Evolutionary conservation across 2,329 filamentous ascomycete genomes (phyloP).

Genomic region (Pyricularia grisea): DNA sequence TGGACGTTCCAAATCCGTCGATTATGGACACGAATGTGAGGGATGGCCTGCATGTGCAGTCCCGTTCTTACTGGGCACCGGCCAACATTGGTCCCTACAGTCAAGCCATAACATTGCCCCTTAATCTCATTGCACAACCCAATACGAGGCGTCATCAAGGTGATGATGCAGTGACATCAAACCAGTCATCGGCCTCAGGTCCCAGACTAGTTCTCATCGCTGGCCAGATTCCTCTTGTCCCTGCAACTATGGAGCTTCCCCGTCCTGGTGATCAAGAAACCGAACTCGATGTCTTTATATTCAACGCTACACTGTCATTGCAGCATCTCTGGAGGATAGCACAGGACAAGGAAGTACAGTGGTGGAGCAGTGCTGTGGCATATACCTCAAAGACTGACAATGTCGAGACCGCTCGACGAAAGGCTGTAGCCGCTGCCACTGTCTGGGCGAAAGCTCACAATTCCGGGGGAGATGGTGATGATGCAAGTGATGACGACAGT

Average conservation of each 20-base stretch:
- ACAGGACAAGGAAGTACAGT: constrained; percentile 57
- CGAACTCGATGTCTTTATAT: constrained; percentile 19
- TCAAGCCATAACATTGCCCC: constrained; percentile 59
- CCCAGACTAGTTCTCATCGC: constrained; percentile 55
- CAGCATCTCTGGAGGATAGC: constrained; percentile 89
- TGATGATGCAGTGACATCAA: neutral
- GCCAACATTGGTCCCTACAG: constrained; percentile 97
- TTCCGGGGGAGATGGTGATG: constrained; percentile 35
- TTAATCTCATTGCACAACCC: constrained; percentile 7
- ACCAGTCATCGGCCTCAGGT: constrained; percentile 4
- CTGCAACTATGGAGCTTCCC: constrained; percentile 63
- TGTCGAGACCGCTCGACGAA: constrained; percentile 16
- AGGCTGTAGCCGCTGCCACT: constrained; percentile 30
- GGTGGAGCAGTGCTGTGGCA: constrained; percentile 68
- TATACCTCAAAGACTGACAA: constrained; percentile 48
- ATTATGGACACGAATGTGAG: constrained; percentile 18
- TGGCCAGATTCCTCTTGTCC: constrained; percentile 84
- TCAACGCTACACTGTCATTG: constrained; percentile 62
- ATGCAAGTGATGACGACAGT: constrained; percentile 29
- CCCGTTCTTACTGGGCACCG: constrained; percentile 91
- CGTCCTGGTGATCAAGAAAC: constrained; percentile 14
- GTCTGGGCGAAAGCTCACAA: constrained; percentile 31
- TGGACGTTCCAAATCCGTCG: constrained; percentile 11
- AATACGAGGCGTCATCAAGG: neutral
- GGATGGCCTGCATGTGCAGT: constrained; percentile 78